Evolutionary conservation across 1,284 basidiomycete genomes (phyloP).

Genomic region (Flammula alnicola): DNA sequence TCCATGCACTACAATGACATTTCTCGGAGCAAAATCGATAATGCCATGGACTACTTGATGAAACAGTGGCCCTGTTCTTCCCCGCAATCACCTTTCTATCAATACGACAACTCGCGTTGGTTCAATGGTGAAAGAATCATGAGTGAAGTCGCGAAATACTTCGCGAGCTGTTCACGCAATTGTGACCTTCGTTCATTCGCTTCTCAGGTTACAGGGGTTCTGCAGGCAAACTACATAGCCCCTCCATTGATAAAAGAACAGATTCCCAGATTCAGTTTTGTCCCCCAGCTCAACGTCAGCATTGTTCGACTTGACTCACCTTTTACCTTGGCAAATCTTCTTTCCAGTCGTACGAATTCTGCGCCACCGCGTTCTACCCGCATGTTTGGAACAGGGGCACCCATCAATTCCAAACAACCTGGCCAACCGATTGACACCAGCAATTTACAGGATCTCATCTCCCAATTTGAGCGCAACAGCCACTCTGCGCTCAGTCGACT

Average conservation of each 20-base stretch:
- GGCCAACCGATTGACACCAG: constrained; percentile 1
- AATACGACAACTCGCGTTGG: constrained; percentile 7
- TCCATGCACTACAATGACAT: not conserved
- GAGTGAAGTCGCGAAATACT: constrained; percentile 10
- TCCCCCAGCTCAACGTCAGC: constrained; percentile 5
- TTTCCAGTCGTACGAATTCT: not conserved
- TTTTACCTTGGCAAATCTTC: not conserved
- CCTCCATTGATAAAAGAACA: not conserved
- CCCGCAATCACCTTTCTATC: not conserved
- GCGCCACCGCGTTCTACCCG: not conserved
- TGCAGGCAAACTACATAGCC: constrained; percentile 1
- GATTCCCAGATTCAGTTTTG: constrained; percentile 8
- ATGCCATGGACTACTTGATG: constrained; percentile 8
- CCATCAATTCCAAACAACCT: not conserved
- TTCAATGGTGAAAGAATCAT: constrained; percentile 12
- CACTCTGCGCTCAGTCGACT: not conserved
- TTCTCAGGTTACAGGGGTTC: not conserved
- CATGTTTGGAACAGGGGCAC: not conserved
- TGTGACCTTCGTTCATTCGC: constrained; percentile 13
- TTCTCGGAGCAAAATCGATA: not conserved
- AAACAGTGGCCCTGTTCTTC: not conserved
- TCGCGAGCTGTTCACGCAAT: constrained; percentile 19
- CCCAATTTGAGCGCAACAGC: constrained; percentile 5
- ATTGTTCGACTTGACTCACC: not conserved
- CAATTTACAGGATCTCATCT: constrained; percentile 5